These are phyloP conservation scores for Cercophora samala DNA, from an alignment of 495 filamentous ascomycete species.

Conservation along the genomic window DNA sequence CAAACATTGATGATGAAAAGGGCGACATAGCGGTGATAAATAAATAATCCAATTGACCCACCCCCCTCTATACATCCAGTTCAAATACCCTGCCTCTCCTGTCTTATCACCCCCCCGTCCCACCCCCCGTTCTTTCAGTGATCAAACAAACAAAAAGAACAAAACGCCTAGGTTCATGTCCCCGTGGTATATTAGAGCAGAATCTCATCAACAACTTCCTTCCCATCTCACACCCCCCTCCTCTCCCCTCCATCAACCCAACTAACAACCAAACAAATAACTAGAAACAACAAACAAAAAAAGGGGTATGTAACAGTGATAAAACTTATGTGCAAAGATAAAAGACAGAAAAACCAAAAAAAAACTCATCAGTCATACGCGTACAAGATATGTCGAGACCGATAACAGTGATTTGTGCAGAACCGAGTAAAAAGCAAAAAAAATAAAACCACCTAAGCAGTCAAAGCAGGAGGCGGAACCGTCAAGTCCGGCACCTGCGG, in stretches of 20 bases:
- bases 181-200: conserved; percentile 1
- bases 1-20: no score
- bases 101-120: background rate
- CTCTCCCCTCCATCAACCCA: background rate
- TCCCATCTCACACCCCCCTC: background rate
- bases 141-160: background rate
- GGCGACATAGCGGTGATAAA: background rate
- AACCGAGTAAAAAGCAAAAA: background rate
- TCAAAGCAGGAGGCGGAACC: conserved; percentile 17
- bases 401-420: background rate
- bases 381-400: background rate
- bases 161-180: background rate
- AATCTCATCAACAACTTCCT: background rate
- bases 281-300: background rate
- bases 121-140: background rate
- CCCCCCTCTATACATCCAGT: background rate
- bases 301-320: conserved; percentile 5
- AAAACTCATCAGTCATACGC: background rate
- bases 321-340: conserved; percentile 1
- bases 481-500: background rate
- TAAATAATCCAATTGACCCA: background rate
- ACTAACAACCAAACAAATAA: background rate
- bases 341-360: background rate
- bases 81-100: background rate
- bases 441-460: conserved; percentile 9